Base-by-base conservation (phyloP, 179 eudicot species). In the Spinacia oleracea region DNA sequence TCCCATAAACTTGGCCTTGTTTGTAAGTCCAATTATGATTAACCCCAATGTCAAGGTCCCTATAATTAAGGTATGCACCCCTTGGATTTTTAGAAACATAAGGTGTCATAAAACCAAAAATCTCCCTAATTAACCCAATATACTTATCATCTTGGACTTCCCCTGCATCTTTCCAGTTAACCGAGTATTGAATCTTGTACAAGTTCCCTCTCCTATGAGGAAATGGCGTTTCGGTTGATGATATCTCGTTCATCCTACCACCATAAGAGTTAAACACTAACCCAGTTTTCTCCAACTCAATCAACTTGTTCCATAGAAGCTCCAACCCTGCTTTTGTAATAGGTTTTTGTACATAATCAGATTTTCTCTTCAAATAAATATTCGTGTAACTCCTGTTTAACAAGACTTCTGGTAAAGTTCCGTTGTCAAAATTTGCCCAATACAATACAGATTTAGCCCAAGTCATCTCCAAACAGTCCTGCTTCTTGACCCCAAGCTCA, bases 191-290 rank as follows among this genome's bases (percentile, higher is more conserved):
- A 32, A 89, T 87, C 69, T 88, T 85, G 81, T 53, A 89, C 29
- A 89, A 16, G 27, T 82, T 82, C 25, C 90, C 90, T 0, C 70
- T 80, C 34, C 90, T 48, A 10, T 87, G 90, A 10, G 91, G 89
- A 38, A 82, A 87, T 2, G 91, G 86, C 5, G 78, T 76, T 1
- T 42, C 85, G 0, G 79, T 1, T 2, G 63, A 80, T 1, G 88
- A 51, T 56, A 85, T 75, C 12, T 80, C 79, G 3, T 46, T 74
- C 88, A 86, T 83, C n/a, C 45, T 70, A 0, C 89, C 88, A 0
- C 91, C 89, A 38, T 81, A 86, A 0, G 91, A 65, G 63, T 77
- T 88, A 46, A 87, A 85, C 0, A 81, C 82, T 31, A 86, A 25
- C 8, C 76, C 80, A 0, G 70, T 60, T 40, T 34, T 78, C 0